Conservation (phyloP, 768 basidiomycete species). For the Russula abietina region DNA sequence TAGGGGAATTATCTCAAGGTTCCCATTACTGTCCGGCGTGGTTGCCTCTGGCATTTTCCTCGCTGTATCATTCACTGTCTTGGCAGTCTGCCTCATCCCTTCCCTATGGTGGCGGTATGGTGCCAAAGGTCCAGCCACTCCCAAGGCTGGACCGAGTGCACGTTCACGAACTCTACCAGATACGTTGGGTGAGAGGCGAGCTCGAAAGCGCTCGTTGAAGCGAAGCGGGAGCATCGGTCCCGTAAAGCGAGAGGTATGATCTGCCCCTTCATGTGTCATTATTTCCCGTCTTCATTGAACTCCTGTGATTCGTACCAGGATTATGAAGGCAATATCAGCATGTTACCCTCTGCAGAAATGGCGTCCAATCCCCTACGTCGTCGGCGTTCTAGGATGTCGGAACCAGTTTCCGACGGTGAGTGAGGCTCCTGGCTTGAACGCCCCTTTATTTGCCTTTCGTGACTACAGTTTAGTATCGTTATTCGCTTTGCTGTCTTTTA, state of each 20-base stretch:
- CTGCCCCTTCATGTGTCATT: not conserved
- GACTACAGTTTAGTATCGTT: not conserved
- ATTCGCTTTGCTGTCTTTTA: constrained; percentile 1
- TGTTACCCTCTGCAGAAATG: constrained; percentile 13
- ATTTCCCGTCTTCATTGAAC: not conserved
- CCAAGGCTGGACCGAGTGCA: not conserved
- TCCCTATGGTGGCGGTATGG: constrained; percentile 30
- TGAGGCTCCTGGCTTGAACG: constrained; percentile 1
- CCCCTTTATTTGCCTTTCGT: not conserved
- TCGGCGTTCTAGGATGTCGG: constrained; percentile 18
- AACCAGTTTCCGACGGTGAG: constrained; percentile 16
- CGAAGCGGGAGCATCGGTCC: constrained; percentile 16
- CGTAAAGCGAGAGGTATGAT: constrained; percentile 15
- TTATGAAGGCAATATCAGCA: constrained; percentile 3
- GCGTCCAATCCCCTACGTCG: constrained; percentile 14
- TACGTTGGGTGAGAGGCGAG: constrained; percentile 8
- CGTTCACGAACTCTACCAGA: constrained; percentile 11
- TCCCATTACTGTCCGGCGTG: constrained; percentile 53
- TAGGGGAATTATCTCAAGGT: constrained; percentile 66
- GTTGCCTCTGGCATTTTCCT: constrained; percentile 35
- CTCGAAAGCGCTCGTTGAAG: constrained; percentile 22
- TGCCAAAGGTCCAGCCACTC: not conserved
- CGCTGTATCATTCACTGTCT: constrained; percentile 31
- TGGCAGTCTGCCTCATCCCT: constrained; percentile 32
- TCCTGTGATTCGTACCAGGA: constrained; percentile 13